Evolutionary conservation across 2,329 filamentous ascomycete species (phyloP).

Genomic region (Akanthomyces lecanii): DNA sequence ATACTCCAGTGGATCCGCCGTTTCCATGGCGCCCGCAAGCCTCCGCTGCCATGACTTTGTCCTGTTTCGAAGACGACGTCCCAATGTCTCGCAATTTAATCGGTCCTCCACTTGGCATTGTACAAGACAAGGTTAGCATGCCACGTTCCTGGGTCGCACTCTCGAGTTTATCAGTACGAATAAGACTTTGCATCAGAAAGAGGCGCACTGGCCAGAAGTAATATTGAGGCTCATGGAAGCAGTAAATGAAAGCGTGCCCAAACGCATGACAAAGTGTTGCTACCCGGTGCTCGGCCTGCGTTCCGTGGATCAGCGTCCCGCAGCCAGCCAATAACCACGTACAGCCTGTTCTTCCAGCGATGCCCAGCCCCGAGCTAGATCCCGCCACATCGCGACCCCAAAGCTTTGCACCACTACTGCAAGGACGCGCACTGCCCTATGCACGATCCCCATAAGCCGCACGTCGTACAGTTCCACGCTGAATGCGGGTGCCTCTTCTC

Average conservation of each 20-base stretch:
- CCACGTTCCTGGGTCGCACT: background rate
- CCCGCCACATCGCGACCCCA: conserved; percentile 10
- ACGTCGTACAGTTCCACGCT: conserved; percentile 1
- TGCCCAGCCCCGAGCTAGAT: background rate
- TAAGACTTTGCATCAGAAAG: background rate
- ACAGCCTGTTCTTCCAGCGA: background rate
- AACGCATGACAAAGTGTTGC: background rate
- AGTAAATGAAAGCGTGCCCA: background rate
- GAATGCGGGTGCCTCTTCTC: background rate
- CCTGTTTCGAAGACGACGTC: conserved; percentile 3
- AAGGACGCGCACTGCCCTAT: background rate
- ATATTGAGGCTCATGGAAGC: background rate
- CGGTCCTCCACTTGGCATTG: conserved; percentile 6
- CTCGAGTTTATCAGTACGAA: background rate
- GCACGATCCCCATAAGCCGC: background rate
- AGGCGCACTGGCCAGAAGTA: background rate
- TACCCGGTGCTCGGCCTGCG: background rate
- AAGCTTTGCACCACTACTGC: background rate
- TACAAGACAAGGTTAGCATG: background rate
- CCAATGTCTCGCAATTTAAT: conserved; percentile 15
- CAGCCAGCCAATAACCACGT: background rate
- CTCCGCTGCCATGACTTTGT: conserved; percentile 5
- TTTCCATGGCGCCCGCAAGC: conserved; percentile 11
- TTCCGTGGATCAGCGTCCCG: background rate
- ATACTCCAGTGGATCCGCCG: background rate